Evolutionary conservation across 371 early-diverging fungal species (phyloP).

Genomic region (Batkoa obscura): DNA sequence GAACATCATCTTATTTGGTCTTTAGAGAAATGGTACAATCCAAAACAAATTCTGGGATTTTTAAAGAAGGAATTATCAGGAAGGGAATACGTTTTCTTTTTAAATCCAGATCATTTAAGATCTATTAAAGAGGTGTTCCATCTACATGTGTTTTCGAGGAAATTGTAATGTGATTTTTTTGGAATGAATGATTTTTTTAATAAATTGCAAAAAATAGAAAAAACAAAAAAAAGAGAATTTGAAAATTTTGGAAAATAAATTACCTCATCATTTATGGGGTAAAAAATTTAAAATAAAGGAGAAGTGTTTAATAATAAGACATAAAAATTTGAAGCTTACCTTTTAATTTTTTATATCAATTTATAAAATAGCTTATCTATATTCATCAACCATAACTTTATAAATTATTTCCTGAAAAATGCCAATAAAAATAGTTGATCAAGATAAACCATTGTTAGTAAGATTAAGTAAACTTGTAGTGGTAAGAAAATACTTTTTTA

Average conservation of each 20-base stretch:
- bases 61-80: neutral
- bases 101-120: slow-evolving; percentile 1
- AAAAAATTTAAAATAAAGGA: too few species aligned
- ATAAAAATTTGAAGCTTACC: too few species aligned
- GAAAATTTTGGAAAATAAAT: too few species aligned
- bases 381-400: too few species aligned
- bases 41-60: neutral
- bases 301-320: too few species aligned
- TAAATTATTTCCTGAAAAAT: neutral
- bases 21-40: neutral
- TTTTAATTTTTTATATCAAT: too few species aligned
- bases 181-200: too few species aligned
- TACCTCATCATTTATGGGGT: too few species aligned
- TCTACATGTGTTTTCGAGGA: slow-evolving; percentile 1
- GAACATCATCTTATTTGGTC: slow-evolving; percentile 1
- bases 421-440: neutral
- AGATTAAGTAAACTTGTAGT: neutral
- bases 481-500: neutral
- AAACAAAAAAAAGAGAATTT: too few species aligned
- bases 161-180: too few species aligned
- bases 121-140: slow-evolving; percentile 3
- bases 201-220: too few species aligned
- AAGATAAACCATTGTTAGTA: neutral
- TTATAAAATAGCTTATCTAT: too few species aligned
- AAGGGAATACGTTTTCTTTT: neutral